phyloP scores from a whole-genome alignment of 2,329 filamentous ascomycete genomes.

The Teratosphaeria epicoccoides region DNA sequence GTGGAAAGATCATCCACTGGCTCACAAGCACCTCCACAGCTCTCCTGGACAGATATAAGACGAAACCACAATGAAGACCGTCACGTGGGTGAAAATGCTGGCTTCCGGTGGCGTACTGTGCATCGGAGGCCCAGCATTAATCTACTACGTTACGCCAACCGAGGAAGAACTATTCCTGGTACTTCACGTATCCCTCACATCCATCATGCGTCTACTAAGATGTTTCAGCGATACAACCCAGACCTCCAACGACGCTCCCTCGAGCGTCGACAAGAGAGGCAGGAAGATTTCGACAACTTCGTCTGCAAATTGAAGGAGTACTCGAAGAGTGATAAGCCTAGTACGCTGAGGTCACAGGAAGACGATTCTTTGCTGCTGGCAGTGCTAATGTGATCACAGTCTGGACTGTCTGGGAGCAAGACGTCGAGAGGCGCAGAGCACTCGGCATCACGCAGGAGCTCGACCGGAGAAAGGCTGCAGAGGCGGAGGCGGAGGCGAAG shows the following conservation, averaged over 20 bases:
- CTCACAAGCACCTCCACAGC: too few species aligned
- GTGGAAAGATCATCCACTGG: too few species aligned
- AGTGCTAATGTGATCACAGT: conserved; percentile 14
- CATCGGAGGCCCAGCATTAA: conserved; percentile 76
- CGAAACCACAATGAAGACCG: conserved; percentile 33
- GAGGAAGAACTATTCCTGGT: conserved; percentile 82
- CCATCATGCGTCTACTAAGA: background rate
- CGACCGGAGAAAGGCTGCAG: conserved; percentile 21
- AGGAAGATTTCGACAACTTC: conserved; percentile 85
- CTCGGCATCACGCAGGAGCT: conserved; percentile 18
- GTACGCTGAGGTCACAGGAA: conserved; percentile 43
- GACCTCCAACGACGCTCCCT: conserved; percentile 82
- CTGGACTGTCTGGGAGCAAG: conserved; percentile 28
- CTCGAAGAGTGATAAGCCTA: conserved; percentile 82
- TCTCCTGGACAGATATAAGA: background rate
- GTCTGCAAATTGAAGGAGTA: conserved; percentile 75
- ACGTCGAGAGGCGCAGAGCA: conserved; percentile 16
- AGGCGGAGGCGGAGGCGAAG: conserved; percentile 19
- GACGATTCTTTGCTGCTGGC: too few species aligned
- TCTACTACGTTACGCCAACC: conserved; percentile 67
- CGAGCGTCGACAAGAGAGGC: conserved; percentile 62
- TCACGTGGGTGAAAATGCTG: conserved; percentile 57
- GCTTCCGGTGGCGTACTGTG: conserved; percentile 54
- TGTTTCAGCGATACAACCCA: conserved; percentile 66
- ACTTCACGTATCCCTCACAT: conserved; percentile 4